Percentiles rank a stretch among this genome's conserved stretches.
Conservation (phyloP, 2,329 filamentous ascomycete species). For the Hirsutella minnesotensis region DNA sequence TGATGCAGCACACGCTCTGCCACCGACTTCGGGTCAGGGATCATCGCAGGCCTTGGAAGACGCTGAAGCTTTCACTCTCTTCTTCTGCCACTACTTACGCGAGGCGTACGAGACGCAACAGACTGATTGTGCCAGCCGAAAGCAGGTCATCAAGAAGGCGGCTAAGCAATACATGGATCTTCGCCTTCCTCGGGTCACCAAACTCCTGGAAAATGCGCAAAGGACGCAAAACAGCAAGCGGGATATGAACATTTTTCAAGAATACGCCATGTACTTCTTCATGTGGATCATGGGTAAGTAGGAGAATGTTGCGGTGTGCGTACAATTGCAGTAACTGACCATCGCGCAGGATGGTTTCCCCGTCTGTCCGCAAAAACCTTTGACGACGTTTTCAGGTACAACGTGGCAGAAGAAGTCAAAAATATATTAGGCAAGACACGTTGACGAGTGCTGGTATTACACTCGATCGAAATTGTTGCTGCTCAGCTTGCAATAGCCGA, state of each 20-base stretch:
- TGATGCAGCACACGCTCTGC: conserved; percentile 11
- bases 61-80: conserved; percentile 7
- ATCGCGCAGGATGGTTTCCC: conserved; percentile 7
- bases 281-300: conserved; percentile 9
- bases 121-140: conserved; percentile 1
- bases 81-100: conserved; percentile 7
- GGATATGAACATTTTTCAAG: conserved; percentile 7
- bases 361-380: conserved; percentile 3
- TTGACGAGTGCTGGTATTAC: neutral
- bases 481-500: too few relatives aligned
- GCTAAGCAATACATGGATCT: conserved; percentile 10
- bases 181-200: conserved; percentile 8
- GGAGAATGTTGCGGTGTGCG: neutral
- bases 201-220: conserved; percentile 7
- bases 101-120: neutral
- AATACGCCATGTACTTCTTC: conserved; percentile 10
- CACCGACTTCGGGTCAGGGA: conserved; percentile 10
- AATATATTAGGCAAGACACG: conserved; percentile 5
- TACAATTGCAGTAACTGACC: neutral
- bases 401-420: conserved; percentile 9
- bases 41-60: conserved; percentile 11
- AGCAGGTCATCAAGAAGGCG: conserved; percentile 6
- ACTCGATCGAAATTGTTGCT: too few relatives aligned
- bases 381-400: conserved; percentile 5
- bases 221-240: conserved; percentile 7